Evolutionary conservation across 2,329 filamentous ascomycete species (phyloP).

Genomic region (Pleomassaria siparia): DNA sequence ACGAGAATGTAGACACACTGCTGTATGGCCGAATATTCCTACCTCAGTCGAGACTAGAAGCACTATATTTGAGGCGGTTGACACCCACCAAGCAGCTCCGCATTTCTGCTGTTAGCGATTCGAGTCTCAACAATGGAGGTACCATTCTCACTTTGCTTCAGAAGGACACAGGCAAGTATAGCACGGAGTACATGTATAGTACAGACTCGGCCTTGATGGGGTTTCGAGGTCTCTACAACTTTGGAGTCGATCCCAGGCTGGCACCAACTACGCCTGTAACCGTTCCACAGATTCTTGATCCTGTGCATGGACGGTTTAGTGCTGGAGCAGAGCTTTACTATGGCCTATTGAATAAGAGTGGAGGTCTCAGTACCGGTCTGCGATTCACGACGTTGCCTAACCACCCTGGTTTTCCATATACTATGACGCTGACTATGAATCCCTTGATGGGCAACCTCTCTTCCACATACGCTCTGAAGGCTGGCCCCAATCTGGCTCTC

Average conservation of each 20-base stretch:
- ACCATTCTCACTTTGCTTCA: constrained; percentile 73
- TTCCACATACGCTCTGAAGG: constrained; percentile 87
- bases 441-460: constrained; percentile 93
- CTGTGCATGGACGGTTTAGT: constrained; percentile 79
- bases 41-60: constrained; percentile 83
- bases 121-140: constrained; percentile 71
- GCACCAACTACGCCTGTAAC: constrained; percentile 25
- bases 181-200: constrained; percentile 85
- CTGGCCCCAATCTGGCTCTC: constrained; percentile 77
- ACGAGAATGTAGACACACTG: constrained; percentile 54
- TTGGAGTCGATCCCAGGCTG: constrained; percentile 68
- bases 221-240: constrained; percentile 89
- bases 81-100: constrained; percentile 78
- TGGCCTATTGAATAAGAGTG: constrained; percentile 89
- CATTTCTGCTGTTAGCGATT: constrained; percentile 75
- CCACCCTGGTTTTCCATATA: constrained; percentile 84
- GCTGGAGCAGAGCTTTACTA: constrained; percentile 95
- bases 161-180: constrained; percentile 85
- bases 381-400: constrained; percentile 85
- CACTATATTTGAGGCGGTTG: constrained; percentile 76
- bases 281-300: constrained; percentile 48
- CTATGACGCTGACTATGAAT: constrained; percentile 89
- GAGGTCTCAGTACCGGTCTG: constrained; percentile 83
- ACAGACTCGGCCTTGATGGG: constrained; percentile 90
- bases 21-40: constrained; percentile 80